Conservation (phyloP, 208 protist species). For the Leishmania aethiopica region DNA sequence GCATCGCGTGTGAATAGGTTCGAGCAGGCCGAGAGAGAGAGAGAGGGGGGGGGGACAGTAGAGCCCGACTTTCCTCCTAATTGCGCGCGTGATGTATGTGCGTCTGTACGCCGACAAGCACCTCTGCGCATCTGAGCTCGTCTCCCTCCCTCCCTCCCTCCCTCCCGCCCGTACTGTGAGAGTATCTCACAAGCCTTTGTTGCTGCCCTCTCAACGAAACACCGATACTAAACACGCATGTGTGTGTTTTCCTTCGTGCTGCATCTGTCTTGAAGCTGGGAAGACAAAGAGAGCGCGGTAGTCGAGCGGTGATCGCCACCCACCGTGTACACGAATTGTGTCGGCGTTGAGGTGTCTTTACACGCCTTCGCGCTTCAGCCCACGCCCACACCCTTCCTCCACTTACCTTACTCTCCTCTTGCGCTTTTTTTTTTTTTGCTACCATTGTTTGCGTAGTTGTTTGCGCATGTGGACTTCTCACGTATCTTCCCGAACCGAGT, state of each 20-base stretch:
- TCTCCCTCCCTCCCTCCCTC: no score
- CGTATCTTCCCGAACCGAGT: not conserved
- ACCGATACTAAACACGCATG: no score
- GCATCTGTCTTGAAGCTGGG: no score
- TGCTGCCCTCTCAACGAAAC: not conserved
- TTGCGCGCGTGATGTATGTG: not conserved
- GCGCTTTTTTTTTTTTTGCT: not conserved
- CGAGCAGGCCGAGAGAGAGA: not conserved
- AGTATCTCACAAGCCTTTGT: not conserved
- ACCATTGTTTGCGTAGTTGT: not conserved
- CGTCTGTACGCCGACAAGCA: not conserved
- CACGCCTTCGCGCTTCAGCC: not conserved
- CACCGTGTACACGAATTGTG: not conserved
- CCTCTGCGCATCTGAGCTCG: not conserved
- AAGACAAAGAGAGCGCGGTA: not conserved
- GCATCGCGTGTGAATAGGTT: constrained; percentile 16
- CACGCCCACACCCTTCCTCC: no score
- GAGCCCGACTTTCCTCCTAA: no score
- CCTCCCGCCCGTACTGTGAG: not conserved
- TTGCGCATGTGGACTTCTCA: not conserved
- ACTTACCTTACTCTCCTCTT: not conserved
- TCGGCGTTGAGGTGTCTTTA: not conserved
- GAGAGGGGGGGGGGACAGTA: not conserved
- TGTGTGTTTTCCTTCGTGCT: no score
- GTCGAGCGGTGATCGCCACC: not conserved